Evolutionary conservation across 2,329 filamentous ascomycete genomes (phyloP).

Genomic region (Colletotrichum endophyticum): DNA sequence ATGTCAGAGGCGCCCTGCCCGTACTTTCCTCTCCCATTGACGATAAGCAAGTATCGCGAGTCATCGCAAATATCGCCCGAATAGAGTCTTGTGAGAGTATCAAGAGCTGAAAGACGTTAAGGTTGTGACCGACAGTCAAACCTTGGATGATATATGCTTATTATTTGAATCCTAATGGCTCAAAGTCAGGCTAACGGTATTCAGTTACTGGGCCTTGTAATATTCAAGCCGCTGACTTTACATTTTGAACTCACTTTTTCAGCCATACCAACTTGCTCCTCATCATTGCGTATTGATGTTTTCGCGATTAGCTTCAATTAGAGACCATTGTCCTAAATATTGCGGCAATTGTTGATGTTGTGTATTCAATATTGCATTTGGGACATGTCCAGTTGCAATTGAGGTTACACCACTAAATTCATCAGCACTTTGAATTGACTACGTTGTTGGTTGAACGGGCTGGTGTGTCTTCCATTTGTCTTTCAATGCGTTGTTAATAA

Average conservation of each 20-base stretch:
- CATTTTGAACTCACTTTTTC: background rate
- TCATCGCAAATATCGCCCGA: rapidly evolving
- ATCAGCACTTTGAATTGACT: background rate
- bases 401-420: background rate
- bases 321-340: rapidly evolving
- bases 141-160: background rate
- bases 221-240: background rate
- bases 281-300: background rate
- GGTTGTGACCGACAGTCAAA: background rate
- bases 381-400: background rate
- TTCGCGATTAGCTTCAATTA: background rate
- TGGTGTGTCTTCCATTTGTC: background rate
- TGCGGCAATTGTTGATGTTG: background rate
- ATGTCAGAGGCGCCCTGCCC: background rate
- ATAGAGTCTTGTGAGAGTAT: background rate
- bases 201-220: background rate
- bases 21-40: rapidly evolving
- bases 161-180: background rate
- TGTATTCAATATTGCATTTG: background rate
- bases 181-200: rapidly evolving
- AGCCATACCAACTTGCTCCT: background rate
- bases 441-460: rapidly evolving
- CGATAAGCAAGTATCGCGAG: rapidly evolving
- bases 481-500: background rate
- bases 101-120: background rate